phyloP scores from a whole-genome alignment of 169 alveolate genomes.

The Eimeria falciformis region DNA sequence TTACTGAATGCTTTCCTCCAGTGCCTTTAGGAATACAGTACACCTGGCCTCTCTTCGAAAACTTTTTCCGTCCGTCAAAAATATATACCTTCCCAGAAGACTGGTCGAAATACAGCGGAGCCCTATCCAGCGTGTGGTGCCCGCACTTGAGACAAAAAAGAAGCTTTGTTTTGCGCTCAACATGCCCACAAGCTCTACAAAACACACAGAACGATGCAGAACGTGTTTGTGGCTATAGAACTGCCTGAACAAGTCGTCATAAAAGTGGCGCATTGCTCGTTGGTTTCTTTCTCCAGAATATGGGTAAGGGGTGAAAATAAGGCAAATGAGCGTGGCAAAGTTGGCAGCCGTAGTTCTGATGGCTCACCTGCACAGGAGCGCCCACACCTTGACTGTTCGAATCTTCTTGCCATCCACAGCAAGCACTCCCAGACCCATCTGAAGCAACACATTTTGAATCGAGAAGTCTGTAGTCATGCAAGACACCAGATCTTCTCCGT shows the following conservation, averaged over 20 bases:
- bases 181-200: constrained; percentile 85
- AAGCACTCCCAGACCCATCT: constrained; percentile 86
- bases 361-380: constrained; percentile 77
- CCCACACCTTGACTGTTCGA: constrained; percentile 78
- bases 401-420: constrained; percentile 77
- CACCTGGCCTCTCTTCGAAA: constrained; percentile 85
- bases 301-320: background rate
- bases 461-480: constrained; percentile 88
- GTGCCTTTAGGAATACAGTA: constrained; percentile 87
- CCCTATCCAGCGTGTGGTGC: constrained; percentile 87
- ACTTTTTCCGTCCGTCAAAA: constrained; percentile 82
- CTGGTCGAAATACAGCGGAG: constrained; percentile 83
- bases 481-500: constrained; percentile 77
- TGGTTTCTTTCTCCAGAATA: no score
- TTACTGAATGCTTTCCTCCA: constrained; percentile 83
- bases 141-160: constrained; percentile 90
- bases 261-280: no score
- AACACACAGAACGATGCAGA: background rate
- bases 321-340: background rate
- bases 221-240: no score
- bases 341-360: no score
- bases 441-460: constrained; percentile 87
- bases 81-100: constrained; percentile 81
- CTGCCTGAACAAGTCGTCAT: no score
- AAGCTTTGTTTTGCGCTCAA: constrained; percentile 80